These are phyloP conservation scores for Simmondsia chinensis DNA, from an alignment of 148 eudicot species.

Conservation along the genomic window DNA sequence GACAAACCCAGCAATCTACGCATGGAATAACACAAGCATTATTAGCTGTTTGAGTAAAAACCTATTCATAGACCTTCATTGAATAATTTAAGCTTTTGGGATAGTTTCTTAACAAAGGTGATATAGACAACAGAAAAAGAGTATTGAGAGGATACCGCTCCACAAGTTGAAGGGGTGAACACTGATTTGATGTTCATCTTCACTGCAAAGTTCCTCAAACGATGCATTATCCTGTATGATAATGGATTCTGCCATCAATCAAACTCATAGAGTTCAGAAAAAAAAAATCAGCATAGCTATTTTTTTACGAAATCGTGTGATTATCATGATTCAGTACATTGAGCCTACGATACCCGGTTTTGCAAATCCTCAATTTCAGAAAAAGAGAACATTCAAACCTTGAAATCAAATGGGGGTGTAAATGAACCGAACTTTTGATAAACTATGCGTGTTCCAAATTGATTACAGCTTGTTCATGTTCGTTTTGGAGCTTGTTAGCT, in stretches of 20 bases:
- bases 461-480: no score
- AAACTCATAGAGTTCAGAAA: not conserved
- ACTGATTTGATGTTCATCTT: constrained; percentile 27
- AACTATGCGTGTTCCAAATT: no score
- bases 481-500: no score
- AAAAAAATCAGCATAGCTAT: no score
- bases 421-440: no score
- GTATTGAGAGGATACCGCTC: constrained; percentile 22
- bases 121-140: no score
- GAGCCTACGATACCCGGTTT: no score
- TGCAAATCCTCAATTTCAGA: no score
- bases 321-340: not conserved
- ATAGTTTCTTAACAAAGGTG: not conserved
- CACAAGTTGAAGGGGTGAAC: constrained; percentile 33
- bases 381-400: no score
- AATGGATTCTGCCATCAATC: constrained; percentile 15
- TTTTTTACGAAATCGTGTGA: not conserved
- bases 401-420: no score
- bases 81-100: not conserved
- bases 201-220: constrained; percentile 5
- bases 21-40: not conserved
- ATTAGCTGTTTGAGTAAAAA: not conserved
- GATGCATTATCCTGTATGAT: constrained; percentile 6
- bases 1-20: constrained; percentile 13
- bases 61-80: no score